Base-by-base conservation (phyloP, 169 alveolate genomes). In the Cryptosporidium xiaoi region DNA sequence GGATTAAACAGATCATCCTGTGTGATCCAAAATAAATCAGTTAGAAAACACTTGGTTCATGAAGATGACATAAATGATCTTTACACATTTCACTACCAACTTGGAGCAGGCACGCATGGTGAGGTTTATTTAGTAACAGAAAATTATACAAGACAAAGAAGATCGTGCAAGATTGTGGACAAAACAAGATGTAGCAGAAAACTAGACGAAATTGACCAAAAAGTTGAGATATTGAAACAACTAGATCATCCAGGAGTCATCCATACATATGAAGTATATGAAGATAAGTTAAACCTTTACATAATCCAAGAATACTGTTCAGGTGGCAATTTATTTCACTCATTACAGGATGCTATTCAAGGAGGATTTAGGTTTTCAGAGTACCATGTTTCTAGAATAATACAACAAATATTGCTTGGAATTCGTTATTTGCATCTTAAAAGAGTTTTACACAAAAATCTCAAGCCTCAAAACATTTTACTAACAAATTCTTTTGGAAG, bases 221-320 rank as follows among this genome's bases (percentile, higher is more conserved):
- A 92, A 69, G 90, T 92, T 10, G 55, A 87, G 27, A 83, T 92
- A 34, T 48, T 92, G 33, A 83, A 83, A 83, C 60, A 65, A 27
- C 24, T 85, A 40, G 95, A 93, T 65, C 95, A 93, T 56, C 95
- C 95, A 24, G 92, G 91, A 44, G 68, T 93, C 40, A 82, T 67
- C 20, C 91, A 91, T 62, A 58, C 90, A 29, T 90, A 83, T 51
- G 94, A 93, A 58, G 90, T 91, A 60, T 90, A 93, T 84, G 95
- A 92, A 50, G 91, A 90, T 48, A 91, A 82, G n/a, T 48, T 91
- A 65, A 82, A 83, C 20, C 82, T 92, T 34, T 91, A 90, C 55
- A 50, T 93, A 29, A 90, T 92, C 31, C 90, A 92, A 20, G 95
- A 93, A 69, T 92, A 71, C 36, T 82, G 92, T 48, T 65, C 91